Conservation (phyloP, 2,329 filamentous ascomycete genomes). For the Sarocladiaceae sp. region DNA sequence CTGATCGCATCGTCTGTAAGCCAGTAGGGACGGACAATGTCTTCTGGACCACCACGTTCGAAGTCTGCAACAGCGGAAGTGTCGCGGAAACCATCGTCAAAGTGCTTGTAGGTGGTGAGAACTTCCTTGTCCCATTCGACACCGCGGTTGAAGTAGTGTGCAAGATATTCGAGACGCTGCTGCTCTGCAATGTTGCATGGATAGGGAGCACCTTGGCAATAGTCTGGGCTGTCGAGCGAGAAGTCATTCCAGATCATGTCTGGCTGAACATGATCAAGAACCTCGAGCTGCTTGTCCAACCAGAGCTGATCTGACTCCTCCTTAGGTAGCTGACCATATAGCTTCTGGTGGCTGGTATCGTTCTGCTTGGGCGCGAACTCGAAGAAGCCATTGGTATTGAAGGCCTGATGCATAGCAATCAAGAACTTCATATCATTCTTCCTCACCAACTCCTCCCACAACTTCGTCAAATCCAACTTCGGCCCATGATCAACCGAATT, state of each 20-base stretch:
- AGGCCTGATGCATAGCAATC: constrained; percentile 16
- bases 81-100: constrained; percentile 13
- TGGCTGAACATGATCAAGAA: constrained; percentile 14
- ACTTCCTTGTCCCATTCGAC: constrained; percentile 15
- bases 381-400: constrained; percentile 17
- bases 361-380: constrained; percentile 12
- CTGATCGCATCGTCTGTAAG: constrained; percentile 16
- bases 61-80: constrained; percentile 15
- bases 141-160: constrained; percentile 16
- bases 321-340: constrained; percentile 13
- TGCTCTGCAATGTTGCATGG: constrained; percentile 13
- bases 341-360: constrained; percentile 13
- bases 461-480: constrained; percentile 13
- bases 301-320: constrained; percentile 13
- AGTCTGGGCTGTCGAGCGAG: constrained; percentile 13
- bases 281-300: constrained; percentile 14
- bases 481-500: constrained; percentile 13
- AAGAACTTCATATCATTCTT: constrained; percentile 14
- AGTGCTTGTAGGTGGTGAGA: constrained; percentile 16
- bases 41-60: constrained; percentile 14
- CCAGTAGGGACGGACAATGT: constrained; percentile 15
- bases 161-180: constrained; percentile 13
- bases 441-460: constrained; percentile 12
- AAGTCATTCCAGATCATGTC: constrained; percentile 17
- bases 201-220: constrained; percentile 10